Conservation (phyloP, 306 rosid genomes). For the Leucaena leucocephala region DNA sequence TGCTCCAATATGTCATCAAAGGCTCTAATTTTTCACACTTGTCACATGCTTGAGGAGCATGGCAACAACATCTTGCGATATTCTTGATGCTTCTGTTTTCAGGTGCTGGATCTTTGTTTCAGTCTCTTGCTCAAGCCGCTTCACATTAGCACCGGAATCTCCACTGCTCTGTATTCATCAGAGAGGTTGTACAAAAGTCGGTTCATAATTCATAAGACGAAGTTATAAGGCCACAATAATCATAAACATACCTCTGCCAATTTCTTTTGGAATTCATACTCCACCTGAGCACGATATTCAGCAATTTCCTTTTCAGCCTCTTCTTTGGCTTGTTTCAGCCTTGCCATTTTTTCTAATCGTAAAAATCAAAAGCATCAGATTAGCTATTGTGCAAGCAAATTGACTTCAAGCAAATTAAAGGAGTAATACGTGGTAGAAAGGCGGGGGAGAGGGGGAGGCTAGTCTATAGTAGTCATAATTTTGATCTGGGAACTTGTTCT, state of each 20-base stretch:
- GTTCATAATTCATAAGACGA: neutral
- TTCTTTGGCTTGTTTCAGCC: conserved; percentile 94
- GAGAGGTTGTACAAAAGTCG: conserved; percentile 20
- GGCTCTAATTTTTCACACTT: conserved; percentile 63
- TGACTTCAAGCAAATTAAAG: neutral
- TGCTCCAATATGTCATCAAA: conserved; percentile 34
- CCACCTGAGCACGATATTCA: conserved; percentile 80
- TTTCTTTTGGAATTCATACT: conserved; percentile 80
- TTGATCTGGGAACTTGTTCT: neutral
- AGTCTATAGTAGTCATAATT: neutral
- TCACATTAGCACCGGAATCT: conserved; percentile 94
- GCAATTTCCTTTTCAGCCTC: conserved; percentile 91
- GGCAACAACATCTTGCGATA: conserved; percentile 68
- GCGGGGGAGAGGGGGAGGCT: neutral
- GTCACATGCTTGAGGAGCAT: conserved; percentile 87
- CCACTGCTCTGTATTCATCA: conserved; percentile 71
- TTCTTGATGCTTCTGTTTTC: conserved; percentile 62
- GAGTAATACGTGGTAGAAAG: neutral
- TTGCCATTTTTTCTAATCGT: conserved; percentile 72
- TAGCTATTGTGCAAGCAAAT: conserved; percentile 27
- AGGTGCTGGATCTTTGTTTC: conserved; percentile 68
- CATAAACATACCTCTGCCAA: conserved; percentile 58
- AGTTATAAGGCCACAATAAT: neutral
- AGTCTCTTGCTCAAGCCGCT: conserved; percentile 90
- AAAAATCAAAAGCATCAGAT: conserved; percentile 20